A percentile compares a stretch with the other conserved stretches of the same genome.
These are phyloP conservation scores for Claviceps sp. DNA, from an alignment of 2,329 filamentous ascomycete species.

Conservation along the genomic window DNA sequence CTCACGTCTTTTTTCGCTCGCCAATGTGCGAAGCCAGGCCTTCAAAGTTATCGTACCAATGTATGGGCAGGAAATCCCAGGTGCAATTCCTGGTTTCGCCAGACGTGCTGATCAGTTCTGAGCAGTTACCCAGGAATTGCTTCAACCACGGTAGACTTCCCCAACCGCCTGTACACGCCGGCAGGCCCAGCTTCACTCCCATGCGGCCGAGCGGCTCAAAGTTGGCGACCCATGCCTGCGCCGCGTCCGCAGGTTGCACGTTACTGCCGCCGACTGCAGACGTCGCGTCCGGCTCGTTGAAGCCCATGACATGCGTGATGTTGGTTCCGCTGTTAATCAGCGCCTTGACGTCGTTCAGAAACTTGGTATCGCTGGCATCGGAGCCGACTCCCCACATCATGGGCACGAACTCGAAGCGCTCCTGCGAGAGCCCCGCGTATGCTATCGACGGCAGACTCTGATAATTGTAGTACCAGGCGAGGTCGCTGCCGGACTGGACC, in stretches of 20 bases:
- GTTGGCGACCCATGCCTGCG: slow-evolving; percentile 55
- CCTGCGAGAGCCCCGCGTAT: slow-evolving; percentile 34
- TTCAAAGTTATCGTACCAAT: slow-evolving; percentile 58
- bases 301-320: slow-evolving; percentile 56
- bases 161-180: slow-evolving; percentile 51
- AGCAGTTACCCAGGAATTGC: slow-evolving; percentile 52
- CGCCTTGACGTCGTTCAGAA: slow-evolving; percentile 43
- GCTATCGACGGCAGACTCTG: slow-evolving; percentile 37
- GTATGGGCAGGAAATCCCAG: slow-evolving; percentile 49
- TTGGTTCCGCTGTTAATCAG: slow-evolving; percentile 40
- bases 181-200: slow-evolving; percentile 56
- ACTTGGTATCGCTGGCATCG: slow-evolving; percentile 39
- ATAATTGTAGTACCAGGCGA: slow-evolving; percentile 87
- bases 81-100: slow-evolving; percentile 37
- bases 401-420: slow-evolving; percentile 59
- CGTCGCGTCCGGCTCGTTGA: slow-evolving; percentile 65
- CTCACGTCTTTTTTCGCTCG: slow-evolving; percentile 26
- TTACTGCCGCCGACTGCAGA: slow-evolving; percentile 45
- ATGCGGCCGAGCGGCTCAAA: slow-evolving; percentile 53
- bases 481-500: slow-evolving; percentile 38
- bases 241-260: slow-evolving; percentile 46
- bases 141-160: slow-evolving; percentile 52
- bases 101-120: slow-evolving; percentile 36
- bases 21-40: slow-evolving; percentile 55
- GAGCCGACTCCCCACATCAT: slow-evolving; percentile 60